Evolutionary conservation across 2,329 filamentous ascomycete species (phyloP), one percentile per base, ranked within the genome.

Genomic region (Aspergillus sp.): DNA sequence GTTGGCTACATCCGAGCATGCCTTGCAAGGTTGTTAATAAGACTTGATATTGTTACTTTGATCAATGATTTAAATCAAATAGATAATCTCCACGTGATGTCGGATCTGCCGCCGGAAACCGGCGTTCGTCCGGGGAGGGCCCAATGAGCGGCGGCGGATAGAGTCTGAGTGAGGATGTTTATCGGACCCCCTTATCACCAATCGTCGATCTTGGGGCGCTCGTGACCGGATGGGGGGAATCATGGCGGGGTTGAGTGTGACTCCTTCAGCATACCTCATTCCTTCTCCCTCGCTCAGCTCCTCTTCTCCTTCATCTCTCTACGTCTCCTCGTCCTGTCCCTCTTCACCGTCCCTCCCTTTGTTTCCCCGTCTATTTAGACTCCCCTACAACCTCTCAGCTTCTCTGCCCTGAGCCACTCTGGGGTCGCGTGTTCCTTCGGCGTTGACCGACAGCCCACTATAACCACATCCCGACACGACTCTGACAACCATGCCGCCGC

Each of bases 401-500:
- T 20, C n/a, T 22, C 38, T 20, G 4, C 38, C 9, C 24, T 26
- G 24, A 26, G 24, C 24, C 24, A 26, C 24, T 26, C 24, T 36
- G 14, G 35, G 35, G 35, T 36, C 35, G 35, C 35, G 35, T 36
- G 35, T 36, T 36, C 35, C 33, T 17, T 17, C 16, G 14, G 13
- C 35, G 35, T 36, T 14, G 16, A 14, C 35, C 16, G n/a, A 17
- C 16, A 22, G 17, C 38, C 16, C 13, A n/a, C 35, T 17, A n/a
- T 38, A n/a, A 38, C 35, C 3, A 38, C 7, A 19, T 42, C 8
- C 38, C 38, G 38, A 47, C 17, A 38, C 20, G 9, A 40, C 16
- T 5, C 22, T 42, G n/a, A 51, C 30, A 30, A 61, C 24, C 20
- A 71, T 73, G 69, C 52, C 62, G 56, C 63, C 63, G 51, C 58